These are phyloP conservation scores for Rhodomyrtus tomentosa DNA, from an alignment of 345 rosid species.

Conservation along the genomic window DNA sequence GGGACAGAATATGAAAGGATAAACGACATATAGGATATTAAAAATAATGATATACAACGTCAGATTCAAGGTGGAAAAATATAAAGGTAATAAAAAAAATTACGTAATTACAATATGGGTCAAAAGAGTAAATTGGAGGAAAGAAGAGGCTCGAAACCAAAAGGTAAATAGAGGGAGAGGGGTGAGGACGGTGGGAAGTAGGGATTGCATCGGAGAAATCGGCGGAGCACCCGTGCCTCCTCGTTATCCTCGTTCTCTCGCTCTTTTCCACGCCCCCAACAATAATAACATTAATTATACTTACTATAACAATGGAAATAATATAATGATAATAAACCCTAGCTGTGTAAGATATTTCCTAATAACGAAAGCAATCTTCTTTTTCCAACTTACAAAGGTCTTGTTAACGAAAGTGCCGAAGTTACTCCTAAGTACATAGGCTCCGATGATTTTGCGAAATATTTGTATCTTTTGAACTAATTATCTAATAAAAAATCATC, in stretches of 20 bases:
- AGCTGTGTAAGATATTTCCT: background rate
- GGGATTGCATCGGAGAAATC: constrained; percentile 7
- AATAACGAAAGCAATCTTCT: background rate
- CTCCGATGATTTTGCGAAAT: too few relatives aligned
- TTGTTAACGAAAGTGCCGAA: background rate
- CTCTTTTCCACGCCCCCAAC: background rate
- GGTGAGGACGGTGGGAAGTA: background rate
- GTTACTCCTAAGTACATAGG: too few relatives aligned
- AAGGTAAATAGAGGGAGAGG: background rate
- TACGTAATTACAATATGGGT: background rate
- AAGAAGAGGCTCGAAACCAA: background rate
- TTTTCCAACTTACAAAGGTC: background rate
- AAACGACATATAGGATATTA: background rate
- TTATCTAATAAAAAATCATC: background rate
- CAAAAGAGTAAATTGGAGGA: background rate
- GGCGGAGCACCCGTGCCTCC: constrained; percentile 11
- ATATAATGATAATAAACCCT: background rate
- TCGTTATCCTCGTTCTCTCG: background rate
- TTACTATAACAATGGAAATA: background rate
- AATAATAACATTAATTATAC: background rate
- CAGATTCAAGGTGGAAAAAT: background rate
- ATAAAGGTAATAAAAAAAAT: background rate
- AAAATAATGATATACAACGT: too few relatives aligned
- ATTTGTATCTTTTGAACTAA: background rate
- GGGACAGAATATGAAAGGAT: background rate